Evolutionary conservation across 2,329 filamentous ascomycete species (phyloP).

Genomic region (Calonectria naviculata): DNA sequence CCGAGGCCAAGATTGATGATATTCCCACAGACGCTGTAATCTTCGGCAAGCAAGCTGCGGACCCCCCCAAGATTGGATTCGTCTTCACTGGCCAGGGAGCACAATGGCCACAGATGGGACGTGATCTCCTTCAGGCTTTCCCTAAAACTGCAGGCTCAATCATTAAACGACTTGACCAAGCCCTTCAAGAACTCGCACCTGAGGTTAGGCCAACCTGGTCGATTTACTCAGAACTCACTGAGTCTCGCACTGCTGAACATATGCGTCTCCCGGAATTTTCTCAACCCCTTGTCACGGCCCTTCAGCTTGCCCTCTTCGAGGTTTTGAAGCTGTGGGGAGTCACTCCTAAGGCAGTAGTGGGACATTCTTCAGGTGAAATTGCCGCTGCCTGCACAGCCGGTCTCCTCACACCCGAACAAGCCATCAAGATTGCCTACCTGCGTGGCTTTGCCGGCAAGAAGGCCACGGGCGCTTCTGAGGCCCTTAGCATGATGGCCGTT

Average conservation of each 20-base stretch:
- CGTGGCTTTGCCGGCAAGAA: conserved; percentile 36
- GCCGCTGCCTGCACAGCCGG: conserved; percentile 45
- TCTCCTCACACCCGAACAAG: conserved; percentile 29
- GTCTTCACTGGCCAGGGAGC: conserved; percentile 52
- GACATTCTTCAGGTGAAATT: conserved; percentile 52
- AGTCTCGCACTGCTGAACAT: conserved; percentile 2
- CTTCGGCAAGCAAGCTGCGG: conserved; percentile 7
- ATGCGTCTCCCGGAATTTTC: conserved; percentile 36
- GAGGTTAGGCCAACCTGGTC: conserved; percentile 7
- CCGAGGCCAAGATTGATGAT: conserved; percentile 4
- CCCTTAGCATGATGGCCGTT: conserved; percentile 17
- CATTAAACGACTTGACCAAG: neutral
- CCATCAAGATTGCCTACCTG: conserved; percentile 45
- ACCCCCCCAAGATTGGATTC: conserved; percentile 29
- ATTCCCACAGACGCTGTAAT: conserved; percentile 10
- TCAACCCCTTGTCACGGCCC: conserved; percentile 52
- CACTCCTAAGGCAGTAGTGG: conserved; percentile 40
- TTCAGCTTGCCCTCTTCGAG: conserved; percentile 53
- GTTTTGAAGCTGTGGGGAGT: conserved; percentile 44
- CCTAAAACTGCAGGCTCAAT: conserved; percentile 11
- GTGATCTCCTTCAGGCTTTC: conserved; percentile 36
- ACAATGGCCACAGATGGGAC: conserved; percentile 49
- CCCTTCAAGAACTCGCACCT: neutral
- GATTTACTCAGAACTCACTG: conserved; percentile 33
- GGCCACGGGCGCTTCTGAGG: neutral